Conservation (phyloP, 2,329 filamentous ascomycete species). For the Colletotrichum abscissum region DNA sequence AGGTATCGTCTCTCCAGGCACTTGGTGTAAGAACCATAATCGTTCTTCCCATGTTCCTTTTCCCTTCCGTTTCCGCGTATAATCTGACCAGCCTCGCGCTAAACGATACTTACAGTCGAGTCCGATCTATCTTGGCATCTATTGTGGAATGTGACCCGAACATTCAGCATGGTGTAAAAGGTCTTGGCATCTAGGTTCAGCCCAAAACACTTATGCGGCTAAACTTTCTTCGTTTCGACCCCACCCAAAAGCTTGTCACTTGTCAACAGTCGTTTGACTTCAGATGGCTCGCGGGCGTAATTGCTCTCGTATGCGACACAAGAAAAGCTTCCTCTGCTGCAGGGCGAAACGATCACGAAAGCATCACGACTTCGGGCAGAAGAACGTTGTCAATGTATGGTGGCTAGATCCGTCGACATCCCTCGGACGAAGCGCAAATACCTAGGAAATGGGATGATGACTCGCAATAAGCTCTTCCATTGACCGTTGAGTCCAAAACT, state of each 20-base stretch:
- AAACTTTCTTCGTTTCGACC: constrained; percentile 27
- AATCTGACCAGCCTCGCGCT: too few relatives aligned
- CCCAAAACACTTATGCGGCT: constrained; percentile 25
- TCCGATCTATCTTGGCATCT: constrained; percentile 6
- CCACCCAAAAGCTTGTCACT: constrained; percentile 32
- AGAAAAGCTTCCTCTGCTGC: background rate
- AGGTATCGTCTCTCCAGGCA: background rate
- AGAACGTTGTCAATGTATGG: background rate
- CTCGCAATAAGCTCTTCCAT: background rate
- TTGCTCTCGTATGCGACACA: background rate
- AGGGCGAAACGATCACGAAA: background rate
- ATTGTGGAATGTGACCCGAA: background rate
- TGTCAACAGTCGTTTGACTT: constrained; percentile 2
- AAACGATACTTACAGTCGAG: background rate
- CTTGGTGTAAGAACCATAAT: background rate
- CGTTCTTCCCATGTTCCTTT: background rate
- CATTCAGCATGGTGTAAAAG: background rate
- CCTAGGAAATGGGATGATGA: background rate
- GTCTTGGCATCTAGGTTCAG: constrained; percentile 14
- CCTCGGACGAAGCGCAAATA: background rate
- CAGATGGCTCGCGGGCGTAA: background rate
- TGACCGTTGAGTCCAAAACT: background rate
- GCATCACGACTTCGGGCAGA: background rate
- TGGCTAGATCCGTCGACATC: background rate
- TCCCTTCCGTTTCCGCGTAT: background rate